phyloP scores from a whole-genome alignment of 176 grass and related monocot genomes.

The Phragmites australis region DNA sequence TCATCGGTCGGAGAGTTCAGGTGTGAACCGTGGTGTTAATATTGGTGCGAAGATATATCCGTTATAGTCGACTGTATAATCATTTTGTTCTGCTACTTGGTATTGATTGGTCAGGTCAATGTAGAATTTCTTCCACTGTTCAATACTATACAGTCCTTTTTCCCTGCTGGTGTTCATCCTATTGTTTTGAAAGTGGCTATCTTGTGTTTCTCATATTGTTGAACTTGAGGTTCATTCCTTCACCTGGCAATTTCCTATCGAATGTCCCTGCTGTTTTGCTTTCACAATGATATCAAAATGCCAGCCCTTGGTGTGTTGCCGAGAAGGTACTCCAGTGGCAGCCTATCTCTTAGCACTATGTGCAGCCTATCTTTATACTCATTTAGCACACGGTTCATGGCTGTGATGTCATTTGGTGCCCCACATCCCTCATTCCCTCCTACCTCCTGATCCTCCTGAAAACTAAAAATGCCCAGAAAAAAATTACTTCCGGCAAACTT shows the following conservation, averaged over 20 bases:
- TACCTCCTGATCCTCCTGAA: no score
- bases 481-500: no score
- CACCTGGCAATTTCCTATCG: neutral
- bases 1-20: constrained; percentile 17
- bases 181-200: neutral
- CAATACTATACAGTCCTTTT: neutral
- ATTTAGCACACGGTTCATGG: no score
- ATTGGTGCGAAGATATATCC: constrained; percentile 42
- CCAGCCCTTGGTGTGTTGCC: neutral
- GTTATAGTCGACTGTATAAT: constrained; percentile 38
- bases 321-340: no score
- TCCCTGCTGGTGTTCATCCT: neutral
- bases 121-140: constrained; percentile 33
- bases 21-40: constrained; percentile 44
- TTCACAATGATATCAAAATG: neutral
- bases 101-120: constrained; percentile 41
- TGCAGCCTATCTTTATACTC: no score
- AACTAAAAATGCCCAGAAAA: no score
- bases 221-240: neutral
- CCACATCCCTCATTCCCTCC: no score
- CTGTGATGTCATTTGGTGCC: no score
- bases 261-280: neutral
- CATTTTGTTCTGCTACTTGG: constrained; percentile 26
- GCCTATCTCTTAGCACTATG: no score
- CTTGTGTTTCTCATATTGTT: neutral